Base-by-base conservation (phyloP, 2,329 filamentous ascomycete genomes). In the Emericellopsis cladophorae region DNA sequence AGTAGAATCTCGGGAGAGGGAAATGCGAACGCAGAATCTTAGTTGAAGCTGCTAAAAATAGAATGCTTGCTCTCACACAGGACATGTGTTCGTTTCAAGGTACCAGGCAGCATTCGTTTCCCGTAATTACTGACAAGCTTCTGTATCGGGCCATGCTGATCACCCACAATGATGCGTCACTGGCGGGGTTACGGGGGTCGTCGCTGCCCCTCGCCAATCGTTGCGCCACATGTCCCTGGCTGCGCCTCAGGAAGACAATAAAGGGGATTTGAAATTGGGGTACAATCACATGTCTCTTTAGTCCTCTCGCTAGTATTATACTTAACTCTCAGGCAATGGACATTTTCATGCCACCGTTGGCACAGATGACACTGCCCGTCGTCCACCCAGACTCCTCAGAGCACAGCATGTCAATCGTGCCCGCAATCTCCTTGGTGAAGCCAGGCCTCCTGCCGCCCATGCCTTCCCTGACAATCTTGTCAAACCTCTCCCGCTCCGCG, bases 331-430 rank as follows among this genome's bases (percentile, higher is more conserved):
- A 38, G 33, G 43, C 39, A 33, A 44, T 44, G 18, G 42, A 39
- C 40, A 62, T 62, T 49, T 55, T 60, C 57, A 62, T 62, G 9
- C 63, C 62, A 4, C 81, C 81, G 35, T 56, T 56, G 12, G 79
- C 79, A 58, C 76, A 83, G n/a, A 85, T 68, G 26, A 84, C 72
- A 52, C 74, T 80, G 4, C 81, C 81, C 1, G 81, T 85, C 43
- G 76, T 79, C 79, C 80, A 85, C 2, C 67, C 72, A 32, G 68
- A 69, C 56, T 85, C 81, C 10, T 69, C 68, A 7, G 71, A 72
- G 54, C 80, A 84, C 33, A 85, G 61, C 79, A 85, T 83, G 8
- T 72, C 80, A 37, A 85, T 74, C 5, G 81, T 72, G 2, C 79
- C 81, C 1, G 81, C 81, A 58, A 85, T 68, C 59, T 85, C 81